These are phyloP conservation scores for rapeseed (Brassica napus) DNA, from an alignment of 345 rosid genomes.

Conservation along the genomic window DNA sequence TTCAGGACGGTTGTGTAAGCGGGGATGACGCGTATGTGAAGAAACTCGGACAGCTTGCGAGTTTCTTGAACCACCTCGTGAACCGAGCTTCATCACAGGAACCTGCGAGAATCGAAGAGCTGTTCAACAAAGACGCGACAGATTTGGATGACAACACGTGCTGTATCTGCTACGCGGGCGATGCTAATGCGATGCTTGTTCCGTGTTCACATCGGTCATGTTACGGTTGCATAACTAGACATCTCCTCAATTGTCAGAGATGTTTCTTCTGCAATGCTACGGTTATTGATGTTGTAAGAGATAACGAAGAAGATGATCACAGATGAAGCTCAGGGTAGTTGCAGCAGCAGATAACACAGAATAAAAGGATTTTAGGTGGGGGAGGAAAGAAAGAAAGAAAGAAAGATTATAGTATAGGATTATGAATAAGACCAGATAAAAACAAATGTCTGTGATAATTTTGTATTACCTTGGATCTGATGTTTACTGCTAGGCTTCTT, in stretches of 20 bases:
- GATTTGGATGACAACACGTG: constrained; percentile 64
- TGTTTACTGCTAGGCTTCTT: constrained; percentile 22
- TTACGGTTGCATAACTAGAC: constrained; percentile 92
- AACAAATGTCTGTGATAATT: constrained; percentile 35
- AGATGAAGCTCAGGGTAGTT: constrained; percentile 20
- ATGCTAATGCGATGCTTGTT: constrained; percentile 65
- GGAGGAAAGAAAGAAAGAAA: constrained; percentile 13
- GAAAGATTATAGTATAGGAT: constrained; percentile 21
- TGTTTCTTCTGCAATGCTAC: constrained; percentile 96
- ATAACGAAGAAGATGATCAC: constrained; percentile 2
- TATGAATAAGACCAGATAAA: constrained; percentile 21
- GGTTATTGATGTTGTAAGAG: constrained; percentile 57
- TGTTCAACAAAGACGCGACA: constrained; percentile 35
- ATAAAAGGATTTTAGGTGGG: constrained; percentile 14
- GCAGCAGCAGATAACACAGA: constrained; percentile 3
- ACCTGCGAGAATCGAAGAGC: constrained; percentile 42
- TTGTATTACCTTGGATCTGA: constrained; percentile 26
- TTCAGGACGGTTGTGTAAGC: constrained; percentile 62
- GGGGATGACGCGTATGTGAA: constrained; percentile 53
- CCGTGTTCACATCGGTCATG: constrained; percentile 92
- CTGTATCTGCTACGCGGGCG: constrained; percentile 78
- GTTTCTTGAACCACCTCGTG: constrained; percentile 61
- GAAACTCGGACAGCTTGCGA: constrained; percentile 64
- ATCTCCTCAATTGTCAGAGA: constrained; percentile 83
- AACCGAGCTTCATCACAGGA: constrained; percentile 44